Base-by-base conservation (phyloP, 371 early-diverging fungal species). In the Batrachochytrium dendrobatidis region DNA sequence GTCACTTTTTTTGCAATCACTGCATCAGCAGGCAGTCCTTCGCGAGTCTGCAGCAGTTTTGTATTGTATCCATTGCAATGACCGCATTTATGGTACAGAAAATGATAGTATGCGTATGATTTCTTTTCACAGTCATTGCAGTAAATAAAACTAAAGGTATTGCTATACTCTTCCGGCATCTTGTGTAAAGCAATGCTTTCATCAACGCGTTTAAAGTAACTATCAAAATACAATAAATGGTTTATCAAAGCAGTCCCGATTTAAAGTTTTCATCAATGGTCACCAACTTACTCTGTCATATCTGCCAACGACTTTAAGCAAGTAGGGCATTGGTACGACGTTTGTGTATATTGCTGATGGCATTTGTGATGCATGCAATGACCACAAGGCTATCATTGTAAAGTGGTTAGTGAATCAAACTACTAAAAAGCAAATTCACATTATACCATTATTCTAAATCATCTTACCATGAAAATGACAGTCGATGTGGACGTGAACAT, bases 91-190 rank as follows among this genome's bases (percentile, higher is more conserved):
- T 98, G 97, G 72, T 95, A 96, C 43, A 97, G 63, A 71, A 96
- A 97, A 65, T 94, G 94, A 74, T 85, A 95, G 57, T 86, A 86
- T 1, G 90, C 89, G 24, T 74, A 71, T 3, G 88, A 87, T 58
- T 86, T 86, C 62, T 86, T 77, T 61, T 90, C 92, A 71, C 99
- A 98, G 69, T 98, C 99, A 71, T 94, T 95, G 82, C 99, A 98
- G 65, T 91, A 86, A 17, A 97, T 83, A 31, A 75, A 73, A 15
- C 88, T 83, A 34, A 75, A 68, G 30, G 75, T 78, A 66, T 87
- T 79, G 49, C 77, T 80, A 75, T 92, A 94, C 68, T 96, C 95
- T 32, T 80, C 75, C 7, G 95, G 96, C 94, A 98, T 95, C n/a
- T 79, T 76, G 62, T 94, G 92, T 34, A 83, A 74, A 12, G 80